Percentiles rank a stretch among this genome's conserved stretches.
Evolutionary conservation across 2,329 filamentous ascomycete genomes (phyloP).

Genomic region (Ceratocystis variospora): DNA sequence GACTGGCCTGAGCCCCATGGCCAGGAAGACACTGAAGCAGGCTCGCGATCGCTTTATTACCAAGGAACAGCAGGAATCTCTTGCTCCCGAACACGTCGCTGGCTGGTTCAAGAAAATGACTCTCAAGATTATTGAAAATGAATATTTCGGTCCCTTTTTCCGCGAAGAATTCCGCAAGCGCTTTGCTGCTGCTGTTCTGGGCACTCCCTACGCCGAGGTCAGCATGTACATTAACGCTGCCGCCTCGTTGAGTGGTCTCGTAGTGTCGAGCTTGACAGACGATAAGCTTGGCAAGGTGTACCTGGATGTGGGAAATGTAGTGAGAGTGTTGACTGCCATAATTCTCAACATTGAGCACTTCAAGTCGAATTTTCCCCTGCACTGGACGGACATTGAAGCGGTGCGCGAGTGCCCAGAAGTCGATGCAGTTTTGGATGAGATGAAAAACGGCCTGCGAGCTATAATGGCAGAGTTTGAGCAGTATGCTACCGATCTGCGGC

Average conservation of each 20-base stretch:
- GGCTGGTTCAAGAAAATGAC: constrained; percentile 37
- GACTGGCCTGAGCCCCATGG: constrained; percentile 37
- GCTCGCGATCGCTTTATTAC: constrained; percentile 37
- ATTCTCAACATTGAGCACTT: constrained; percentile 59
- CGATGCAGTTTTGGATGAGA: constrained; percentile 49
- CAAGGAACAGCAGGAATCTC: constrained; percentile 41
- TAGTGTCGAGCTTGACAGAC: constrained; percentile 61
- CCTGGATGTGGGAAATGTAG: constrained; percentile 58
- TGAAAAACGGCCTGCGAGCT: constrained; percentile 51
- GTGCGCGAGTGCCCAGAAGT: constrained; percentile 48
- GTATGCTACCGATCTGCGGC: constrained; percentile 56
- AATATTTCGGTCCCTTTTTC: constrained; percentile 52
- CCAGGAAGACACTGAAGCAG: constrained; percentile 36
- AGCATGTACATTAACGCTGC: constrained; percentile 57
- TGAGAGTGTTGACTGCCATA: constrained; percentile 57
- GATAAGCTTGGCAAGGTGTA: constrained; percentile 81
- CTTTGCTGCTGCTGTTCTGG: constrained; percentile 55
- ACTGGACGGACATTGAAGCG: constrained; percentile 66
- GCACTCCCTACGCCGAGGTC: constrained; percentile 56
- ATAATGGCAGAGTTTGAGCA: constrained; percentile 59
- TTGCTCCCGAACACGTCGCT: constrained; percentile 36
- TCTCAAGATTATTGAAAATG: constrained; percentile 33
- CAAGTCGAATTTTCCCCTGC: constrained; percentile 41
- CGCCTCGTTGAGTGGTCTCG: constrained; percentile 54
- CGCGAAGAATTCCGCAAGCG: constrained; percentile 53